Percentiles rank a stretch among this genome's conserved stretches.
Conservation (phyloP, 768 basidiomycete genomes). For the Tricholoma furcatifolium region DNA sequence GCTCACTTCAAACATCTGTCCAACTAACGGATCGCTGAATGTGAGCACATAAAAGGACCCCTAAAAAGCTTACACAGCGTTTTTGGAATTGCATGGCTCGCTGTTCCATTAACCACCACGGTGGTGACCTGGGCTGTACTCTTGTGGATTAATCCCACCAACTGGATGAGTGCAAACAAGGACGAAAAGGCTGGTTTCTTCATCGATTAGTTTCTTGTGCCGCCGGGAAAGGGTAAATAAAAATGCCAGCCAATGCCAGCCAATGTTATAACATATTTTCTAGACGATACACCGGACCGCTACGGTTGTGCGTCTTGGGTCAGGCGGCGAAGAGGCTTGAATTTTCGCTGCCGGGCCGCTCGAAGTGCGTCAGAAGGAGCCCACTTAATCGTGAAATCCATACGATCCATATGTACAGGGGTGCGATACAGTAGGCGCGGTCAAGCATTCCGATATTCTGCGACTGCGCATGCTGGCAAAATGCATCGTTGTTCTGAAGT, state of each 20-base stretch:
- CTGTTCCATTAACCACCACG: slow-evolving; percentile 25
- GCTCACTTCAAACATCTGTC: slow-evolving; percentile 60
- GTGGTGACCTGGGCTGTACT: background rate
- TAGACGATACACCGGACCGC: background rate
- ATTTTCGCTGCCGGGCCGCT: background rate
- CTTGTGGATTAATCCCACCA: background rate
- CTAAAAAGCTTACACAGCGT: slow-evolving; percentile 44
- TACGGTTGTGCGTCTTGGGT: background rate
- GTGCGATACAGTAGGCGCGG: background rate
- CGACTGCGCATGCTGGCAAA: background rate
- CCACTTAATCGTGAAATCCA: too few species aligned
- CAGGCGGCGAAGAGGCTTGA: background rate
- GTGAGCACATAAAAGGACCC: background rate
- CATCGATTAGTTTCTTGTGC: background rate
- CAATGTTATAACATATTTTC: background rate
- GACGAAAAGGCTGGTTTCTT: background rate
- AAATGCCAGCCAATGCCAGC: background rate
- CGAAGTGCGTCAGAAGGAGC: too few species aligned
- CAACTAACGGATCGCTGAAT: slow-evolving; percentile 30
- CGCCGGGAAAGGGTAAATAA: background rate
- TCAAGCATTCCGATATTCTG: background rate
- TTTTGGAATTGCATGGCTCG: slow-evolving; percentile 51
- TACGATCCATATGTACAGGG: too few species aligned
- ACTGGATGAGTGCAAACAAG: background rate
- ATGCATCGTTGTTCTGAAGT: background rate